Conservation (phyloP, 257 asterid genomes). For the Anisodus acutangulus region DNA sequence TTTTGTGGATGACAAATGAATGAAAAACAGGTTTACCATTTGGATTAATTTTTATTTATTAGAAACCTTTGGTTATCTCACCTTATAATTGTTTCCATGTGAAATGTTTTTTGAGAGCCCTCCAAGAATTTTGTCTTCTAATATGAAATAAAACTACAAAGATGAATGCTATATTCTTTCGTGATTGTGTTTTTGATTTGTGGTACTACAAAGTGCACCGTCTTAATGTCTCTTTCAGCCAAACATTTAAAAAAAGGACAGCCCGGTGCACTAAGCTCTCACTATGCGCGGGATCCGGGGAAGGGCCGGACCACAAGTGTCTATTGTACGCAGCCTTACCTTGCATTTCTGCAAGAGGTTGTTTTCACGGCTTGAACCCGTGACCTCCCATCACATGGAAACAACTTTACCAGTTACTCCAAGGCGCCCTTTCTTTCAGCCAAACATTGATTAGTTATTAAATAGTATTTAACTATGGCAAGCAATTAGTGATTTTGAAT, state of each 20-base stretch:
- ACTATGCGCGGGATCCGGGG: no score
- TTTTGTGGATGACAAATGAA: neutral
- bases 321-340: no score
- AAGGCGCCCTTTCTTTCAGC: neutral
- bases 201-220: constrained; percentile 7
- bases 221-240: neutral
- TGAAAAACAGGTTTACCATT: constrained; percentile 15
- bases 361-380: no score
- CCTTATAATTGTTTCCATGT: neutral
- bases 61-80: neutral
- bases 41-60: neutral
- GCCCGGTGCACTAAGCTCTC: no score
- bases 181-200: constrained; percentile 16
- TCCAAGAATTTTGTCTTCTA: neutral
- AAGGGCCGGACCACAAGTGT: no score
- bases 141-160: neutral
- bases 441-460: neutral
- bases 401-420: no score
- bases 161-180: neutral
- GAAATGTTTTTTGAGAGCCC: neutral
- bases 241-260: neutral
- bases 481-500: neutral
- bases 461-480: neutral
- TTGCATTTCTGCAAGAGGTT: no score
- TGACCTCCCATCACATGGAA: no score